Base-by-base conservation (phyloP, 2,329 filamentous ascomycete genomes). In the Colletotrichum australisinense region DNA sequence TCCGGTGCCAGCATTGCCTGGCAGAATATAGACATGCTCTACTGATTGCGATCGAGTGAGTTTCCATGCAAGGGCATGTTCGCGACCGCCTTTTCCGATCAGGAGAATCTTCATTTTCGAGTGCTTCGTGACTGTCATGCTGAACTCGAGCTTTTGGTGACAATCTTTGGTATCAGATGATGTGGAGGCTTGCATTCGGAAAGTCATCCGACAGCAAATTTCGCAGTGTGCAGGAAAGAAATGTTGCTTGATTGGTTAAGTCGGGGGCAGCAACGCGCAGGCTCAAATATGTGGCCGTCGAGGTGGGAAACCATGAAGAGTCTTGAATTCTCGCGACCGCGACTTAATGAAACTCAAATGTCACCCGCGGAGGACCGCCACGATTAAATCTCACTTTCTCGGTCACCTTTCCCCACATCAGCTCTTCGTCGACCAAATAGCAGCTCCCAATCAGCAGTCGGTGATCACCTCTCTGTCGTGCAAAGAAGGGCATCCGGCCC, bases 31-130 rank as follows among this genome's bases (percentile, higher is more conserved):
- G 80, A 98, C 96, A 78, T 91, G 89, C 78, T 94, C 91, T 74
- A 98, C 94, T 58, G 89, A 88, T 55, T 92, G 87, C 19, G 95
- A 98, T 82, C 97, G 93, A 80, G 92, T 91, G 75, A 98, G 88
- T 85, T 97, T 98, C 95, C 95, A 98, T 55, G 95, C 95, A 75
- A 98, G 89, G 59, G 95, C 94, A 84, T 98, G 95, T 85, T 99
- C 97, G 79, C 97, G 92, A 78, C 96, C 97, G 77, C 97, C 97
- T 81, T 96, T 97, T 79, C 97, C 96, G 76, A 98, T 92, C 75
- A 98, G 91, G 75, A 98, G 92, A 77, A 98, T 88, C 77, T 92
- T 90, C 75, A 95, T 30, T 22, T 53, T 67, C 9, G 12, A 16
- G 56, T 28, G 12, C 12, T 32, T 11, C 32, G 28, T 9, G 1